Base-by-base conservation (phyloP, 2,329 filamentous ascomycete species). In the Penicillium italicum region DNA sequence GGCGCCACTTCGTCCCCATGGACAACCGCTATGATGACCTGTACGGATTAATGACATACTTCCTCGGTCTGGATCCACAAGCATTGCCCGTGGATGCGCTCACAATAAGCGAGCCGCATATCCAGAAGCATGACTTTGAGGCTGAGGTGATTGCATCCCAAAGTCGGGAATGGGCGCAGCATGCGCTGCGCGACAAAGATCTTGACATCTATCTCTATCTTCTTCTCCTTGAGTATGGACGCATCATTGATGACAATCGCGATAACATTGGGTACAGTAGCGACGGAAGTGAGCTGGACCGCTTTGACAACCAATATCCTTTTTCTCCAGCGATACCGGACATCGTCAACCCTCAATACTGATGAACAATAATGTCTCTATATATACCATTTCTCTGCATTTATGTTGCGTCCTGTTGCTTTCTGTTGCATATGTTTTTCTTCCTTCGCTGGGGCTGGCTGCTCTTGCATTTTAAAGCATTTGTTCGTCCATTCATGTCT, bases 171-270 rank as follows among this genome's bases (percentile, higher is more conserved):
- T 75, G 72, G 72, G 72, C 72, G 5, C 66, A 71, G 37, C 67
- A 69, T 38, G 69, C 69, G 12, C 55, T 77, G 30, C 70, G 74
- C 48, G 57, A 66, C 44, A 72, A 72, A 57, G 87, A 90, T 66
- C 84, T 90, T 74, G 86, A 89, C 73, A 85, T 83, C 8, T 75
- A 75, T 59, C 69, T 70, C 59, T 73, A 72, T 58, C 60, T 72
- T 63, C 67, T 69, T 41, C 63, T 66, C n/a, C 56, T 67, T 44
- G 85, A 85, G 64, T 87, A 87, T 57, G 85, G 78, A 24, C 78
- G 85, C 16, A 80, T 87, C n/a, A 80, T 85, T 59, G 85, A 87
- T 57, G 84, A 87, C 58, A 78, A 85, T 60, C 77, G 85, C 50
- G 80, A 83, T 52, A 74, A 69, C 0, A 85, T 87, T 65, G 85